Base-by-base conservation (phyloP, 1,284 basidiomycete species). In the Phaffia rhodozyma region DNA sequence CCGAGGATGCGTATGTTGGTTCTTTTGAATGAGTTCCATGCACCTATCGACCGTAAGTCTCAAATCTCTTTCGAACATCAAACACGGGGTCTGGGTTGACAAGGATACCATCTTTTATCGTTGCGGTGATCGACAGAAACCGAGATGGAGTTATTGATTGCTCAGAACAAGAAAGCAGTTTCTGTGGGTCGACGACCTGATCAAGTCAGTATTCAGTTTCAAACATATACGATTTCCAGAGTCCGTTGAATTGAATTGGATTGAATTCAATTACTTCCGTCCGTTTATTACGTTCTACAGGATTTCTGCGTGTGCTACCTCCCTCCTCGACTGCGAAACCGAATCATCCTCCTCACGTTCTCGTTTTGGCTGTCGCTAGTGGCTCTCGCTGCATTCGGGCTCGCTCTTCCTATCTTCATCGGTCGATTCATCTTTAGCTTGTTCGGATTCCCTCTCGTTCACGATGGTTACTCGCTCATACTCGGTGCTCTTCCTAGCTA, bases 241-340 rank as follows among this genome's bases (percentile, higher is more conserved):
- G 38, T 43, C 13, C 38, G 38, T 11, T 43, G 13, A 29, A 54
- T n/a, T 11, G 16, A 11, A n/a, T 54, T 23, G 7, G 5, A 29
- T 27, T 4, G 3, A 27, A n/a, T 30, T 27, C 18, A 11, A 55
- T 32, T 30, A n/a, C 6, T 30, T 23, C 25, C 18, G 27, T 43
- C 52, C 53, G 2, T 29, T 34, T 11, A 34, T 2, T 11, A 11
- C 13, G 16, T 43, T 16, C 5, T 2, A 43, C 13, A 56, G 18
- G 63, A 65, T 43, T 65, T 50, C 27, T 54, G 58, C n/a, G 59
- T 65, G 27, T 38, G 60, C 47, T 65, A 49, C 18, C 34, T 65
- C 5, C 63, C 63, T 27, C 30, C 58, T 21, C 29, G 30, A 48
- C 49, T 65, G 34, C 58, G 63, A 1, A 52, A 32, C 5, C 58